phyloP scores from a whole-genome alignment of 2,329 filamentous ascomycete species.

The Neonectria faginata region DNA sequence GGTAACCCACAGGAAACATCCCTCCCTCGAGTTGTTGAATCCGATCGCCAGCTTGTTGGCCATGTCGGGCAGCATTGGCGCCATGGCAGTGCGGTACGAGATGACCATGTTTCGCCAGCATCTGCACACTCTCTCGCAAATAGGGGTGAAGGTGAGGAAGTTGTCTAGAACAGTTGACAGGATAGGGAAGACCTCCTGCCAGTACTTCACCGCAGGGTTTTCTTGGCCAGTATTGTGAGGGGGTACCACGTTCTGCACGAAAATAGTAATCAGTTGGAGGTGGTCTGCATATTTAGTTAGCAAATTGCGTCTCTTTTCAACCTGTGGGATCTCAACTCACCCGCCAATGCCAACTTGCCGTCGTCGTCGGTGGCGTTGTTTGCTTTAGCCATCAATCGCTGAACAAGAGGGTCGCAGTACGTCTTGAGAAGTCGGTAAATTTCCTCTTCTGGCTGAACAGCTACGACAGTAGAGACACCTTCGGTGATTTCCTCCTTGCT shows the following conservation, averaged over 20 bases:
- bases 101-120: conserved; percentile 98
- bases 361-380: conserved; percentile 86
- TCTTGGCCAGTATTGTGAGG: conserved; percentile 77
- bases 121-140: conserved; percentile 91
- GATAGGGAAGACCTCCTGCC: conserved; percentile 91
- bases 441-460: conserved; percentile 83
- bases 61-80: conserved; percentile 84
- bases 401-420: conserved; percentile 91
- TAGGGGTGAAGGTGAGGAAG: conserved; percentile 86
- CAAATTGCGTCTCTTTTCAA: not conserved
- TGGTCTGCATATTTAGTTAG: conserved; percentile 71
- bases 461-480: conserved; percentile 91
- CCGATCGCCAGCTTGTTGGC: conserved; percentile 89
- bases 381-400: conserved; percentile 86
- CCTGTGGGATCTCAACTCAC: conserved; percentile 57
- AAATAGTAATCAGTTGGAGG: conserved; percentile 90
- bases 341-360: conserved; percentile 86
- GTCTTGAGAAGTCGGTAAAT: conserved; percentile 88
- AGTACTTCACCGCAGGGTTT: conserved; percentile 95
- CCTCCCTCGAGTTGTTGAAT: conserved; percentile 87
- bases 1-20: conserved; percentile 99
- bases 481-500: conserved; percentile 98
- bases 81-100: conserved; percentile 90
- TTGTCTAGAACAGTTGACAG: conserved; percentile 87
- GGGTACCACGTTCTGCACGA: conserved; percentile 82